Percentiles rank a stretch among this genome's conserved stretches.
Conservation (phyloP, 805 yeast genomes). For the Wickerhamiella australiensis region DNA sequence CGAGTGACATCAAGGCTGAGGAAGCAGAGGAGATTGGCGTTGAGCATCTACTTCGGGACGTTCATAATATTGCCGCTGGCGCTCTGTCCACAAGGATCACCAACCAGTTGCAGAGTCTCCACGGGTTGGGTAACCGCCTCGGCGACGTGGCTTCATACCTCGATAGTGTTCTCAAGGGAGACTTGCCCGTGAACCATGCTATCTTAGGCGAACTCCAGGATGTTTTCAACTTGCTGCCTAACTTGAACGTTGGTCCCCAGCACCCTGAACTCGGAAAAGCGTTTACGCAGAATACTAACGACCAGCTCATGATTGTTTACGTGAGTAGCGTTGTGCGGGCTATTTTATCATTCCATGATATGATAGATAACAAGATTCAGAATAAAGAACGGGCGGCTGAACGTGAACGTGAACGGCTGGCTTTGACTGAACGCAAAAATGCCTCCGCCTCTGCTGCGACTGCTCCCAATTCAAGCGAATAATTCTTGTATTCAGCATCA, state of each 20-base stretch:
- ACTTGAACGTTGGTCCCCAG: conserved; percentile 35
- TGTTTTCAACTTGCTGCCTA: conserved; percentile 85
- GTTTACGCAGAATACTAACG: conserved; percentile 86
- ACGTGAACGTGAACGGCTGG: conserved; percentile 17
- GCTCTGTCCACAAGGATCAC: conserved; percentile 76
- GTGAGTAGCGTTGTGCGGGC: conserved; percentile 83
- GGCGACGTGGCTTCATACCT: conserved; percentile 67
- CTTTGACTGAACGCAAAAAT: neutral
- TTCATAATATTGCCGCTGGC: conserved; percentile 94
- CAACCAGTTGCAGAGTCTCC: conserved; percentile 74
- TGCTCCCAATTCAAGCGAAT: neutral
- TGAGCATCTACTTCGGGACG: conserved; percentile 87
- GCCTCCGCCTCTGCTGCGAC: neutral
- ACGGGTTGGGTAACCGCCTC: conserved; percentile 72
- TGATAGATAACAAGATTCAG: conserved; percentile 89
- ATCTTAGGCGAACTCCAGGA: conserved; percentile 90
- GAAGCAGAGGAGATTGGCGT: conserved; percentile 99
- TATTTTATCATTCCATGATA: conserved; percentile 89
- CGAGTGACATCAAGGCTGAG: conserved; percentile 88
- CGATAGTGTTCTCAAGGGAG: conserved; percentile 54
- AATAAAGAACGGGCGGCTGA: conserved; percentile 36
- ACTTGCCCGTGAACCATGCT: conserved; percentile 77
- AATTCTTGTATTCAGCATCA: neutral
- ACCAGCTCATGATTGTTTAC: conserved; percentile 88
- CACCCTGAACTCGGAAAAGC: conserved; percentile 46